phyloP scores from a whole-genome alignment of 2,329 filamentous ascomycete species.

The Neofusicoccum parvum region DNA sequence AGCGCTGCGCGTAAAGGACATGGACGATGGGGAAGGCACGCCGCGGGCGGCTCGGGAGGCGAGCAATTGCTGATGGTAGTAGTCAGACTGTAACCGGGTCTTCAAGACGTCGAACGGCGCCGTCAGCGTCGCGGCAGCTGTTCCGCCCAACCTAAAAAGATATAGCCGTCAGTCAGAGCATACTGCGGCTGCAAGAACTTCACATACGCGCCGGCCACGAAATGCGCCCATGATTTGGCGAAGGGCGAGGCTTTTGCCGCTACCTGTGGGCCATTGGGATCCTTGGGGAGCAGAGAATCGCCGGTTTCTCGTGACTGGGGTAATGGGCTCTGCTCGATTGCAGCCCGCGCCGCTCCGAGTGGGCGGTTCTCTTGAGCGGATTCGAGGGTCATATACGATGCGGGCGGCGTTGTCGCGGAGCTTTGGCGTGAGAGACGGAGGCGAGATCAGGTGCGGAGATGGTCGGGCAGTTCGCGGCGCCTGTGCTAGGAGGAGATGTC shows the following conservation, averaged over 20 bases:
- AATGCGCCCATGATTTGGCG: conserved; percentile 84
- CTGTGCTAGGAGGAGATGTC: not conserved
- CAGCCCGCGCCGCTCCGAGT: conserved; percentile 31
- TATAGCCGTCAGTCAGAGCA: not conserved
- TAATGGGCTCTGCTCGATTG: conserved; percentile 33
- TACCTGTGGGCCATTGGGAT: conserved; percentile 42
- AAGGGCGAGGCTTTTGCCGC: conserved; percentile 45
- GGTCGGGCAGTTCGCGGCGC: not conserved
- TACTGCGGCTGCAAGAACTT: conserved; percentile 24
- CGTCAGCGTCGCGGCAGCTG: conserved; percentile 90
- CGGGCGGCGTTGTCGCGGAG: not conserved
- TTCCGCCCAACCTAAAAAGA: conserved; percentile 71
- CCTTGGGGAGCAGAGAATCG: conserved; percentile 54
- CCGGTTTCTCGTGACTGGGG: conserved; percentile 64
- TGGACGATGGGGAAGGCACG: conserved; percentile 55
- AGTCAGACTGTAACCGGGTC: conserved; percentile 90
- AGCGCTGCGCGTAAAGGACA: conserved; percentile 67
- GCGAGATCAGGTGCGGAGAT: not conserved
- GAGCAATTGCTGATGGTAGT: conserved; percentile 83
- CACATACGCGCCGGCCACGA: conserved; percentile 81
- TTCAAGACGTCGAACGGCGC: conserved; percentile 93
- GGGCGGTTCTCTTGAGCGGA: conserved; percentile 34
- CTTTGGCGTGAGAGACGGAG: not conserved
- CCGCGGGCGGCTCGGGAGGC: conserved; percentile 65
- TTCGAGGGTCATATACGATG: conserved; percentile 38